Base-by-base conservation (phyloP, 208 protist species). In the Trypanosoma avium region DNA sequence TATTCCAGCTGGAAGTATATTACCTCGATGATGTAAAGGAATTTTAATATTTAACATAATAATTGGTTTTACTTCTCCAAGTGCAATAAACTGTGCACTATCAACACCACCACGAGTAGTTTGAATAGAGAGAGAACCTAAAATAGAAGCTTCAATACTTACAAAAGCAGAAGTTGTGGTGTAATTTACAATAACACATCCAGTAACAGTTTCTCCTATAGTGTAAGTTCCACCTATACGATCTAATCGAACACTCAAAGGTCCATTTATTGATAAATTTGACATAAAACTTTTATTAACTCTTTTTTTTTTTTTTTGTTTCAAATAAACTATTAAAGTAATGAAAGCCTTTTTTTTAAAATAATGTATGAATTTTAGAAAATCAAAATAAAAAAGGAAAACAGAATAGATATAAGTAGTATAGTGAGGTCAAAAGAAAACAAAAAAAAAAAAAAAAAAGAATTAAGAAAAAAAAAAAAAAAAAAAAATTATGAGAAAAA, bases 1-100 rank as follows among this genome's bases (percentile, higher is more conserved):
- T 1, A 24, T 19, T 21, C 91, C 90, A 45, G 83, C 60, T 17
- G 75, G 81, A 17, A 90, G 52, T 21, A 32, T 27, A 82, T 88
- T 17, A 57, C 83, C 54, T 33, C 32, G 29, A 19, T 13, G 27
- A 24, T 47, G 7, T 82, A 47, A 22, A n/a, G 42, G 12, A 33
- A 78, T 75, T 13, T 32, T 36, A 29, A 73, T 43, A 15, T 61
- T 35, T 21, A 89, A 35, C 2, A 94, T 32, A 49, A 81, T 50
- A n/a, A 96, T 64, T 21, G 92, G 92, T 60, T 93, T 89, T 17
- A 93, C 36, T 9, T 74, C 70, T 26, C 77, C 88, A 56, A 86
- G 81, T 55, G 89, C 81, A 92, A 73, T 59, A 91, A 95, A 19
- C 88, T 24, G 17, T 80, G 82, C 12, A 77, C 60, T 53, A 46